Percentiles rank a stretch among this genome's conserved stretches.
Conservation (phyloP, 768 basidiomycete genomes). For the Auricularia heimuer region DNA sequence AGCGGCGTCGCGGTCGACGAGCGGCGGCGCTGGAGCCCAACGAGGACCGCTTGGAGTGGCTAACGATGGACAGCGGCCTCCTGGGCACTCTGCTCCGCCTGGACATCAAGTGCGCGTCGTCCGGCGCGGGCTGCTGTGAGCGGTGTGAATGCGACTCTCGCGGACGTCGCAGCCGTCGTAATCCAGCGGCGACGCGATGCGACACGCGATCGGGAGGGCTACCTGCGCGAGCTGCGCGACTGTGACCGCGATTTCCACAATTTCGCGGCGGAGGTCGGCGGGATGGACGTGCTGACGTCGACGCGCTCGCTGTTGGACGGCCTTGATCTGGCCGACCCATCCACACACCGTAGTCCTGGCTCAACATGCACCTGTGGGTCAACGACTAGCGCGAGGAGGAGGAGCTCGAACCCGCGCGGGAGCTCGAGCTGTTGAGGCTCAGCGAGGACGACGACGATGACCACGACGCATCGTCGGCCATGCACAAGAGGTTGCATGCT, state of each 20-base stretch:
- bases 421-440: slow-evolving; percentile 36
- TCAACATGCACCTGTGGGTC: background rate
- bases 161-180: slow-evolving; percentile 62
- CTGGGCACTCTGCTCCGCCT: slow-evolving; percentile 60
- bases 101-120: slow-evolving; percentile 36
- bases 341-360: slow-evolving; percentile 2
- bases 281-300: slow-evolving; percentile 64
- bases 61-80: slow-evolving; percentile 72
- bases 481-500: background rate
- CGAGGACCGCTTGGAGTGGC: slow-evolving; percentile 60
- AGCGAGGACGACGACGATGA: slow-evolving; percentile 35
- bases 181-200: slow-evolving; percentile 70
- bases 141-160: slow-evolving; percentile 32
- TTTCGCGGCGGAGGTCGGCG: slow-evolving; percentile 69
- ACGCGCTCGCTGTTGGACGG: slow-evolving; percentile 45
- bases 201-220: slow-evolving; percentile 66
- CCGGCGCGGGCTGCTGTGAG: slow-evolving; percentile 7
- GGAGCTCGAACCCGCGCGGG: slow-evolving; percentile 28
- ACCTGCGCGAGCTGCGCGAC: slow-evolving; percentile 68
- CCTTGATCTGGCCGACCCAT: slow-evolving; percentile 20
- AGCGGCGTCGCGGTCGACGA: slow-evolving; percentile 17
- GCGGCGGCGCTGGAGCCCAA: slow-evolving; percentile 20
- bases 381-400: slow-evolving; percentile 11
- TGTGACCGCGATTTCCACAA: slow-evolving; percentile 72
- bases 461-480: slow-evolving; percentile 14